Conservation (phyloP, 2,329 filamentous ascomycete genomes). For the Lachnellula hyalina region DNA sequence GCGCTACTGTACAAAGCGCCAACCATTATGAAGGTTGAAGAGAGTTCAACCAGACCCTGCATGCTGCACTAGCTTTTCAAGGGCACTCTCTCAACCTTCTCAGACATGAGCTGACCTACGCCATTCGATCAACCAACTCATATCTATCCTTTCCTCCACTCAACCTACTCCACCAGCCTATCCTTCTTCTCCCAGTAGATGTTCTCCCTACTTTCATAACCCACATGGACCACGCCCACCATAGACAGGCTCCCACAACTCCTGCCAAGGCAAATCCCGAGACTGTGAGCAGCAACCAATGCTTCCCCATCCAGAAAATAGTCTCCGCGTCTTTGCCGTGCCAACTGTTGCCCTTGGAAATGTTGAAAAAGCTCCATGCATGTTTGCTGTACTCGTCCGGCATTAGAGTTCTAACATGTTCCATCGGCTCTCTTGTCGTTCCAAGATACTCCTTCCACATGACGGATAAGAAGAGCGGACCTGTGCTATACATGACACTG, state of each 20-base stretch:
- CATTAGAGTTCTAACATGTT: slow-evolving; percentile 63
- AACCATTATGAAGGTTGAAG: not conserved
- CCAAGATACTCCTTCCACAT: slow-evolving; percentile 70
- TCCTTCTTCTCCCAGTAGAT: slow-evolving; percentile 8
- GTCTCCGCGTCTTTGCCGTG: slow-evolving; percentile 42
- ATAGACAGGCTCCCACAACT: slow-evolving; percentile 23
- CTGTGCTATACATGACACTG: slow-evolving; percentile 75
- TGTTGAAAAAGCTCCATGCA: slow-evolving; percentile 65
- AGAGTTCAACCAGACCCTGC: slow-evolving; percentile 7
- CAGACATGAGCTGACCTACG: slow-evolving; percentile 7
- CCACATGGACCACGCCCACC: slow-evolving; percentile 28
- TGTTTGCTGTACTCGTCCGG: slow-evolving; percentile 64
- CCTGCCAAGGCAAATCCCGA: slow-evolving; percentile 30
- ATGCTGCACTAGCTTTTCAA: slow-evolving; percentile 28
- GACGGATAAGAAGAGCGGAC: slow-evolving; percentile 69
- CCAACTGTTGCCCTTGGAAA: slow-evolving; percentile 41
- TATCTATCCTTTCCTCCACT: slow-evolving; percentile 25
- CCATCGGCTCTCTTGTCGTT: slow-evolving; percentile 40
- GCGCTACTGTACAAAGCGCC: not conserved
- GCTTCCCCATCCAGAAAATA: slow-evolving; percentile 45
- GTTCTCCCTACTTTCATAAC: slow-evolving; percentile 17
- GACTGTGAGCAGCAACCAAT: slow-evolving; percentile 35
- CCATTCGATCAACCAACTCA: slow-evolving; percentile 29
- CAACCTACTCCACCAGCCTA: slow-evolving; percentile 24
- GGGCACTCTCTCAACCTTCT: slow-evolving; percentile 11